Evolutionary conservation across 306 rosid genomes (phyloP).

Genomic region (Lathyrus tuberosus): DNA sequence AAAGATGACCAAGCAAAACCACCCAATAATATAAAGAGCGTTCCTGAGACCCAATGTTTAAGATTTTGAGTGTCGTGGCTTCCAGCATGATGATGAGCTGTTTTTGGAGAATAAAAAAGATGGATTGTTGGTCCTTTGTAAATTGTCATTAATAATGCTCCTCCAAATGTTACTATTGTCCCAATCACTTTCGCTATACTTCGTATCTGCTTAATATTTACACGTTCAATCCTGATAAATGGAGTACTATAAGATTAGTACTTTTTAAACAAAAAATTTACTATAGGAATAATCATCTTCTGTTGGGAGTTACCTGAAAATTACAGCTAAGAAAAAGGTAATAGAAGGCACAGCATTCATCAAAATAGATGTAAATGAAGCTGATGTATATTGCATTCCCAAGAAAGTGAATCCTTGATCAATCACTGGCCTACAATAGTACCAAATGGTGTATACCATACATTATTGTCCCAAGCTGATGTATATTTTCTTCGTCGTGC

Average conservation of each 20-base stretch:
- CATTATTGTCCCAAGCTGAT: no score
- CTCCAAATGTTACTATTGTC: constrained; percentile 58
- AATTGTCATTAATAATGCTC: constrained; percentile 65
- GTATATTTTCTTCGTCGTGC: no score
- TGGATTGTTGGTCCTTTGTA: constrained; percentile 73
- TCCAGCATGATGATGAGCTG: constrained; percentile 12
- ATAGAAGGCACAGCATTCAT: constrained; percentile 73
- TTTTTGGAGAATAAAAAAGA: constrained; percentile 43
- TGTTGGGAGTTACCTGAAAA: constrained; percentile 52
- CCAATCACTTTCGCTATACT: constrained; percentile 71
- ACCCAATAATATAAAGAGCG: constrained; percentile 43
- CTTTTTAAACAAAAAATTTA: no score
- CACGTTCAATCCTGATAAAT: constrained; percentile 42
- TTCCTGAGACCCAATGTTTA: constrained; percentile 45
- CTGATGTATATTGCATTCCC: constrained; percentile 76
- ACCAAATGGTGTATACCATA: neutral
- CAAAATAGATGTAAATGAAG: constrained; percentile 69
- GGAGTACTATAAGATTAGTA: neutral
- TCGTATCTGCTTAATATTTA: constrained; percentile 51
- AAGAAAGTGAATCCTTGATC: constrained; percentile 71
- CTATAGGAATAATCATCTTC: no score
- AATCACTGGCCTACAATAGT: constrained; percentile 58
- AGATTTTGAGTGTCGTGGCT: constrained; percentile 23
- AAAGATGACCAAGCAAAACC: constrained; percentile 48
- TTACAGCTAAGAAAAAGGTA: constrained; percentile 63